A percentile compares a stretch with the other conserved stretches of the same genome.
Evolutionary conservation across 305 asterid species (phyloP).

Genomic region (Fraxinus paxiana): DNA sequence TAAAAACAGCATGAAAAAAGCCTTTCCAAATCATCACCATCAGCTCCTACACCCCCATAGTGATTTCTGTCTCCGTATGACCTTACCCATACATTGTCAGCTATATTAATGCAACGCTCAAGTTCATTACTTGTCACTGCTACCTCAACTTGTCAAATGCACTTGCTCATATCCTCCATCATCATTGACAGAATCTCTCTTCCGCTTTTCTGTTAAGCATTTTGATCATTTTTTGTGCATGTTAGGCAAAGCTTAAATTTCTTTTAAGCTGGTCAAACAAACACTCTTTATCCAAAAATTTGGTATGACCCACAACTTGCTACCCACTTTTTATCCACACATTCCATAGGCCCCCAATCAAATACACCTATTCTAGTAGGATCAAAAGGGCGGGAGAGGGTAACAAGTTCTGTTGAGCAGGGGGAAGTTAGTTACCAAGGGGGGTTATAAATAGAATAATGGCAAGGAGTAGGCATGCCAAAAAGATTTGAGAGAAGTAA

Average conservation of each 20-base stretch:
- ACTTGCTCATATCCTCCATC: neutral
- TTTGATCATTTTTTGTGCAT: neutral
- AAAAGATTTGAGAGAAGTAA: too few species aligned
- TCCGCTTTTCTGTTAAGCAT: neutral
- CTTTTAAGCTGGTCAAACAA: neutral
- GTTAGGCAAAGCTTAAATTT: neutral
- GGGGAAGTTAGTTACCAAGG: too few species aligned
- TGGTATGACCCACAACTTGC: neutral
- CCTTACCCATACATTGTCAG: neutral
- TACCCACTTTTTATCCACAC: neutral
- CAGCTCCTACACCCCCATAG: neutral
- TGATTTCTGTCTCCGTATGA: neutral
- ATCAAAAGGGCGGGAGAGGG: too few species aligned
- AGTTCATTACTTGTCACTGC: neutral
- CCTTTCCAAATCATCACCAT: neutral
- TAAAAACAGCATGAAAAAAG: neutral
- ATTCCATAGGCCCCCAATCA: neutral
- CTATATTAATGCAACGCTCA: neutral
- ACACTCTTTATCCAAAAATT: neutral
- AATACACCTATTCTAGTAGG: too few species aligned
- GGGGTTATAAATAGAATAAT: too few species aligned
- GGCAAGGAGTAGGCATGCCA: too few species aligned
- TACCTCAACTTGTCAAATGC: neutral
- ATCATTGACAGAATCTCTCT: neutral
- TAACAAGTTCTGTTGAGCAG: too few species aligned